A percentile compares a stretch with the other conserved stretches of the same genome.
These are phyloP conservation scores for Hanseniaspora occidentalis DNA, from an alignment of 805 yeast genomes.

Conservation along the genomic window DNA sequence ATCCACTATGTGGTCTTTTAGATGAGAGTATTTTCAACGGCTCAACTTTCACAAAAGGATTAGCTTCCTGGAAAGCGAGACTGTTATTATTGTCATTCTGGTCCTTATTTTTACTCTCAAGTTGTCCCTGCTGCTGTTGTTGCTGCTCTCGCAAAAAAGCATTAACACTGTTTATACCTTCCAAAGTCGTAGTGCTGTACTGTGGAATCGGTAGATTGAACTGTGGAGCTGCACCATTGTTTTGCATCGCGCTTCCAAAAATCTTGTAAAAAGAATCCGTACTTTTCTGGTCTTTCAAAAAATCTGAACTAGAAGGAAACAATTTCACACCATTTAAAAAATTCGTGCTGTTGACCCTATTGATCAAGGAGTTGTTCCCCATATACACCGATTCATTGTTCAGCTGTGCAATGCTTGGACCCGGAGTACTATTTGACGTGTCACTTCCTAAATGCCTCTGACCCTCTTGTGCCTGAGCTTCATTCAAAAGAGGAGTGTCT, in stretches of 20 bases:
- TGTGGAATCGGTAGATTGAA: background rate
- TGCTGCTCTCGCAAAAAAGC: background rate
- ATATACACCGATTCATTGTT: no score
- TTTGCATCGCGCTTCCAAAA: constrained; percentile 1
- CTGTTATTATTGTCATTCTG: background rate
- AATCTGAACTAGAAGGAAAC: constrained; percentile 3
- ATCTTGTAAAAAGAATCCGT: constrained; percentile 7
- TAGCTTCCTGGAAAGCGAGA: background rate
- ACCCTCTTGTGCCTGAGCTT: no score
- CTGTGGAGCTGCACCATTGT: background rate
- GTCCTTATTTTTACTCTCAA: background rate
- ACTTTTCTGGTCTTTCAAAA: constrained; percentile 4
- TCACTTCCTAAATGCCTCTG: no score
- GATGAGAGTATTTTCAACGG: constrained; percentile 1
- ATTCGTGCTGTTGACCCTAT: background rate
- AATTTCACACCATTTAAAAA: background rate
- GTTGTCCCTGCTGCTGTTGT: background rate
- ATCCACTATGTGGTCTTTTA: background rate
- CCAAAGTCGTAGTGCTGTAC: constrained; percentile 1
- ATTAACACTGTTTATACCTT: background rate
- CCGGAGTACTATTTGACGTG: no score
- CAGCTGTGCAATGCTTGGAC: no score
- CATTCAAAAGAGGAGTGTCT: no score
- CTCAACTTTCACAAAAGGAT: constrained; percentile 2
- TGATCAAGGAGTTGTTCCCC: no score